phyloP scores from a whole-genome alignment of 495 filamentous ascomycete genomes.

The Neurospora sp. region DNA sequence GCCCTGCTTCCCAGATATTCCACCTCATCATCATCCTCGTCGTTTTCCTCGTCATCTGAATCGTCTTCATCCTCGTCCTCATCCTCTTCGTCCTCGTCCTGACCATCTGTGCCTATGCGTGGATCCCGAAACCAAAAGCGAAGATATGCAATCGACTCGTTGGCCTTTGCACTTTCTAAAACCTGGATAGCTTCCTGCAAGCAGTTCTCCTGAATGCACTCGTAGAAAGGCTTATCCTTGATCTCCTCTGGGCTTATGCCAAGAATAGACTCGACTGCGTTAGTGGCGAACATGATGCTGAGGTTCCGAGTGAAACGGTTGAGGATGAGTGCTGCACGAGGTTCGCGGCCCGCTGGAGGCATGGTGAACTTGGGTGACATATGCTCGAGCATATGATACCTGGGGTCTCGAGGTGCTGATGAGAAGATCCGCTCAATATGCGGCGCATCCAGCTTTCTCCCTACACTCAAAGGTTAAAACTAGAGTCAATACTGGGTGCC shows the following conservation, averaged over 20 bases:
- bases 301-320: constrained; percentile 79
- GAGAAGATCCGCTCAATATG: constrained; percentile 70
- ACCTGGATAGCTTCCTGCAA: constrained; percentile 64
- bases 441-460: constrained; percentile 69
- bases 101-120: constrained; percentile 28
- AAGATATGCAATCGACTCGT: constrained; percentile 87
- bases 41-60: constrained; percentile 18
- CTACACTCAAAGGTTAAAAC: constrained; percentile 31
- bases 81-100: constrained; percentile 22
- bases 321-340: constrained; percentile 74
- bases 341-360: constrained; percentile 58
- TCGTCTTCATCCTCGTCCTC: constrained; percentile 20
- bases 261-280: constrained; percentile 60
- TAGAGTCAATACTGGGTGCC: neutral
- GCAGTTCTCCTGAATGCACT: constrained; percentile 70
- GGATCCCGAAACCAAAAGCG: constrained; percentile 85
- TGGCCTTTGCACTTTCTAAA: constrained; percentile 79
- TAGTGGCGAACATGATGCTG: constrained; percentile 80
- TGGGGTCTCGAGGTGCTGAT: constrained; percentile 71
- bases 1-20: neutral
- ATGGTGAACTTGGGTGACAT: constrained; percentile 73
- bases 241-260: constrained; percentile 57
- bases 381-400: constrained; percentile 85
- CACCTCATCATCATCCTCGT: constrained; percentile 4
- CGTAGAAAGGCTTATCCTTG: constrained; percentile 66